Evolutionary conservation across 1,284 basidiomycete species (phyloP).

Genomic region (Anthracocystis walkeri): DNA sequence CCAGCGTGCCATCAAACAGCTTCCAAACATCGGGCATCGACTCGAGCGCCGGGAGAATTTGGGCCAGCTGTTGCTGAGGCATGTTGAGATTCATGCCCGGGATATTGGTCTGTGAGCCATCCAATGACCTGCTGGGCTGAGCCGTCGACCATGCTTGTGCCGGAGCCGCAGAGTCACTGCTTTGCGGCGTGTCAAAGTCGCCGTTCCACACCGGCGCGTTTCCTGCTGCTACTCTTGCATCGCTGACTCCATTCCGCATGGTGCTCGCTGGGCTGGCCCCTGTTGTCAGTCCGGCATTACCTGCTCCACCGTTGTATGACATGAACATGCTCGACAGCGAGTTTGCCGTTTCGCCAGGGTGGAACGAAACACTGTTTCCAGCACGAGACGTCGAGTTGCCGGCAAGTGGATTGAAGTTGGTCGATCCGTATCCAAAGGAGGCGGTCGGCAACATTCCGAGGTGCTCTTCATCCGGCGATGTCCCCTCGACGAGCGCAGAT

Average conservation of each 20-base stretch:
- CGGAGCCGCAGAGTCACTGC: constrained; percentile 14
- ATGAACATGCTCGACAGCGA: constrained; percentile 47
- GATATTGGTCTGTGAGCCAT: constrained; percentile 18
- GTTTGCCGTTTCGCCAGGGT: constrained; percentile 30
- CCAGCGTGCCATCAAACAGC: constrained; percentile 54
- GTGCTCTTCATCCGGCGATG: constrained; percentile 27
- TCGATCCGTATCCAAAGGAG: constrained; percentile 42
- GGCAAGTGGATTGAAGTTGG: constrained; percentile 43
- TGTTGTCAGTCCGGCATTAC: neutral
- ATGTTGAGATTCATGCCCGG: constrained; percentile 45
- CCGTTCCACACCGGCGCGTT: constrained; percentile 8
- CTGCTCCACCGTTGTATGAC: constrained; percentile 23
- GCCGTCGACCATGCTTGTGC: constrained; percentile 6
- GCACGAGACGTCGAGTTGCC: constrained; percentile 40
- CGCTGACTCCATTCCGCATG: neutral
- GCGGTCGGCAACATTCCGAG: constrained; percentile 14
- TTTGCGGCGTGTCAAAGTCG: constrained; percentile 10
- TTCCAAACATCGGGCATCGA: constrained; percentile 58
- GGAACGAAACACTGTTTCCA: constrained; percentile 17
- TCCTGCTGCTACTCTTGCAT: constrained; percentile 10
- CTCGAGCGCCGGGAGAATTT: constrained; percentile 47
- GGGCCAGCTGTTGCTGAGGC: constrained; percentile 46
- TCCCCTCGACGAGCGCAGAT: constrained; percentile 31
- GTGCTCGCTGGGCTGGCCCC: constrained; percentile 7
- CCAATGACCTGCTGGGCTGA: constrained; percentile 12